A percentile compares a stretch with the other conserved stretches of the same genome.
Evolutionary conservation across 2,329 filamentous ascomycete species (phyloP).

Genomic region (Talaromyces sp.): DNA sequence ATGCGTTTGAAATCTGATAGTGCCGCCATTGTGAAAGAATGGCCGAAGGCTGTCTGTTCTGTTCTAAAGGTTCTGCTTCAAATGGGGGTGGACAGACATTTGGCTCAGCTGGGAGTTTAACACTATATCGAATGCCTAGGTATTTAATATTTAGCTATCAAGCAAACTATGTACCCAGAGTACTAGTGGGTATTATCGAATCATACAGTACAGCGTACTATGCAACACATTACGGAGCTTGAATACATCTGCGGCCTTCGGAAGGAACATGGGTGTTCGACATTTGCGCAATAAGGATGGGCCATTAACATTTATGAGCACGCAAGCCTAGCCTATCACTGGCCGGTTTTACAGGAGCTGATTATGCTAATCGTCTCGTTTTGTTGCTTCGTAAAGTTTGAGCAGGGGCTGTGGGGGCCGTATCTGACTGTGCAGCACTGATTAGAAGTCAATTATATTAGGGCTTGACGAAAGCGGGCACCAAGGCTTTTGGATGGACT

Average conservation of each 20-base stretch:
- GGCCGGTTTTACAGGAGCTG: background rate
- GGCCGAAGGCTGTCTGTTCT: background rate
- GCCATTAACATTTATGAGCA: background rate
- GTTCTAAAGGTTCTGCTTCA: background rate
- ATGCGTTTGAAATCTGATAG: background rate
- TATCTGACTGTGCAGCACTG: constrained; percentile 1
- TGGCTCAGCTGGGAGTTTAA: background rate
- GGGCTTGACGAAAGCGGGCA: background rate
- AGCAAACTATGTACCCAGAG: background rate
- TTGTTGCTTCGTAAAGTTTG: background rate
- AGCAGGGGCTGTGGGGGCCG: background rate
- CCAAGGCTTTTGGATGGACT: background rate
- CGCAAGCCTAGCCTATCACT: background rate
- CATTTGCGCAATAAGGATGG: background rate
- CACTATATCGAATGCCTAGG: background rate
- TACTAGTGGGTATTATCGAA: background rate
- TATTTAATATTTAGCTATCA: background rate
- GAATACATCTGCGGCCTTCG: background rate
- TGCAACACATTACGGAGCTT: background rate
- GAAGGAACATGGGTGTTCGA: background rate
- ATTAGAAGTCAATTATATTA: background rate
- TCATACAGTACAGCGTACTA: background rate
- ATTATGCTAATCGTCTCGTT: too few relatives aligned
- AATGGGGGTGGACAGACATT: background rate
- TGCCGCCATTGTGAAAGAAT: background rate